Percentiles rank a stretch among this genome's conserved stretches.
Evolutionary conservation across 164 flowering plant species (phyloP).

Genomic region (Santalum album): DNA sequence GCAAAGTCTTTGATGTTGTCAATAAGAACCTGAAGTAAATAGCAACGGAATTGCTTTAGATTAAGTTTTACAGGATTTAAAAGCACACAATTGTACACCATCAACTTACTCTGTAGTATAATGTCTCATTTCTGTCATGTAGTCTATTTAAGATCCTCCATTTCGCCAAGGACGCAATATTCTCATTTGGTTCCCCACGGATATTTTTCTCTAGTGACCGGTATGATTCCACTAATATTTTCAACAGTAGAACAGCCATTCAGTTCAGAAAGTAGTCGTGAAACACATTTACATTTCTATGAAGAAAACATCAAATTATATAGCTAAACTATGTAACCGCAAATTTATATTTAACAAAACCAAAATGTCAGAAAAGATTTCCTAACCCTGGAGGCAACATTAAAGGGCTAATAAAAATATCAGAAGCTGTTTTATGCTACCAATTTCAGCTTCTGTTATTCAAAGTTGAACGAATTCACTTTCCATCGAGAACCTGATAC

Average conservation of each 20-base stretch:
- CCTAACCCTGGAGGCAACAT: too few relatives aligned
- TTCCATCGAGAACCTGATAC: too few relatives aligned
- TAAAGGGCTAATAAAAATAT: too few relatives aligned
- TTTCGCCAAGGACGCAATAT: constrained; percentile 65
- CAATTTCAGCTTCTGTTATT: too few relatives aligned
- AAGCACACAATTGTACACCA: background rate
- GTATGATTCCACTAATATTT: constrained; percentile 75
- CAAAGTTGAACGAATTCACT: too few relatives aligned
- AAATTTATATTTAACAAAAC: too few relatives aligned
- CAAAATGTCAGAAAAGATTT: too few relatives aligned
- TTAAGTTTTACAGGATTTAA: background rate
- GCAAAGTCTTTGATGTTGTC: constrained; percentile 91
- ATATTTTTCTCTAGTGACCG: constrained; percentile 86
- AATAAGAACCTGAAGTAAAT: constrained; percentile 70
- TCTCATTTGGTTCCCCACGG: constrained; percentile 30
- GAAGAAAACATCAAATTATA: background rate
- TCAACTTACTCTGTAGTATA: constrained; percentile 81
- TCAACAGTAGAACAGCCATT: constrained; percentile 10
- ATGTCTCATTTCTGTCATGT: constrained; percentile 98
- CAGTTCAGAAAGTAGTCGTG: background rate
- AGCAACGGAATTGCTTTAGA: constrained; percentile 5
- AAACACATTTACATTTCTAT: background rate
- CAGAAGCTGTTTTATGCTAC: too few relatives aligned
- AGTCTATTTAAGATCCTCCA: constrained; percentile 95
- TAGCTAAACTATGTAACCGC: background rate